Evolutionary conservation across 139 green algal species (phyloP), one percentile per base, ranked within the genome.

Genomic region (Chara braunii): DNA sequence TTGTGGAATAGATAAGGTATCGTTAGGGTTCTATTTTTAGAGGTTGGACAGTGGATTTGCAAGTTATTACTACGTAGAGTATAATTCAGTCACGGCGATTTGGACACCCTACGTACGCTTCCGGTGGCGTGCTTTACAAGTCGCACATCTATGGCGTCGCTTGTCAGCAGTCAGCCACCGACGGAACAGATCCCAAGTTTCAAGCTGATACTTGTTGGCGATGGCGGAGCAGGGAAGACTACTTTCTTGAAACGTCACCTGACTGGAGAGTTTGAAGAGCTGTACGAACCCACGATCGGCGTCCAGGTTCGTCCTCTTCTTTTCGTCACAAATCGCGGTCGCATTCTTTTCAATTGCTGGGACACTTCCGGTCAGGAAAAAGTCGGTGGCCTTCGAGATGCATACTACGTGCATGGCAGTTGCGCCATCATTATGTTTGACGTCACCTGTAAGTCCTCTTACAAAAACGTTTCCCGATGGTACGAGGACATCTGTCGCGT

Each of bases 391-490:
- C 85, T 99, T 68, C 88, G 92, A 29, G 94, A 99, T 75, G 94
- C 93, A 3, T 99, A 98, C 76, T 78, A 72, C 81, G 98, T 99
- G 58, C 88, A 97, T 75, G 89, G 90, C 6, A 89, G 98, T 79
- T 98, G 94, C 78, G 94, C 93, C 14, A 97, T 99, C 85, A 99
- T 99, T 81, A 97, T 99, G 93, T 99, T 99, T 83, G 94, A 99
- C 75, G 94, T 99, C n/a, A 99, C 94, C 1, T 95, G 87, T 12
- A 85, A 93, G 31, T 82, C 96, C 37, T 97, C 94, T 31, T 99
- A 99, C 84, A 99, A 99, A 87, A 97, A 96, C 75, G 91, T 99
- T 14, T 91, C 94, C 50, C 95, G 88, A 12, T 99, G 92, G 92
- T 90, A 98, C 80, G 83, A 93, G 28, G 94, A 99, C 69, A 80